Base-by-base conservation (phyloP, 306 rosid genomes). In the Rubus parviflorus region DNA sequence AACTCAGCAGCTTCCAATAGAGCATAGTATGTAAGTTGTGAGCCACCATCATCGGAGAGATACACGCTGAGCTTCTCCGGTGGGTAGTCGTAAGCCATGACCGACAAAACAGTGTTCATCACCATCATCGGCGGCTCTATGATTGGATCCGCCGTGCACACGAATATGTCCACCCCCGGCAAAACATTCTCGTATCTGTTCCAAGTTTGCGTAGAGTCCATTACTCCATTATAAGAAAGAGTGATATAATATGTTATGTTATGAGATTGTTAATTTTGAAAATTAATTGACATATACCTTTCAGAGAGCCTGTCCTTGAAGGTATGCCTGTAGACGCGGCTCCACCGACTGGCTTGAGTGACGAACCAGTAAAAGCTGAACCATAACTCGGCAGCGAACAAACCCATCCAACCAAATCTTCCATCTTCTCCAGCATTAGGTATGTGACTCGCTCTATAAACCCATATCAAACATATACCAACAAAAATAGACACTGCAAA, bases 331-430 rank as follows among this genome's bases (percentile, higher is more conserved):
- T 72, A 82, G 1, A 88, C 56, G 58, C 7, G 85, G 42, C 83
- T 91, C 94, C 97, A 91, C 5, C 94, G 76, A 8, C 78, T 9
- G 46, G 92, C 81, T 75, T 87, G 91, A 73, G 84, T 80, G 79
- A 89, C 80, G 38, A 89, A 0, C 92, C 92, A 91, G 57, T 89
- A 88, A 65, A 91, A 73, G 13, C 91, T 84, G 42, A 89, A 91
- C 94, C 94, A 91, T 3, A 89, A 41, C 25, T 92, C 94, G 41
- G 94, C 85, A 70, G 14, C 81, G 61, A 89, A 45, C 88, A 92
- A 17, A 10, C 87, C 91, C 63, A 89, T 9, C 90, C 92, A 89
- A 5, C 10, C 83, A 88, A 81, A 83, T 41, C 78, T 85, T 30
- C 77, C 85, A 70, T 54, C 79, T 47, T 64, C 76, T 42, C 45